phyloP scores from a whole-genome alignment of 805 yeast genomes.

The Metahyphopichia silvanorum region DNA sequence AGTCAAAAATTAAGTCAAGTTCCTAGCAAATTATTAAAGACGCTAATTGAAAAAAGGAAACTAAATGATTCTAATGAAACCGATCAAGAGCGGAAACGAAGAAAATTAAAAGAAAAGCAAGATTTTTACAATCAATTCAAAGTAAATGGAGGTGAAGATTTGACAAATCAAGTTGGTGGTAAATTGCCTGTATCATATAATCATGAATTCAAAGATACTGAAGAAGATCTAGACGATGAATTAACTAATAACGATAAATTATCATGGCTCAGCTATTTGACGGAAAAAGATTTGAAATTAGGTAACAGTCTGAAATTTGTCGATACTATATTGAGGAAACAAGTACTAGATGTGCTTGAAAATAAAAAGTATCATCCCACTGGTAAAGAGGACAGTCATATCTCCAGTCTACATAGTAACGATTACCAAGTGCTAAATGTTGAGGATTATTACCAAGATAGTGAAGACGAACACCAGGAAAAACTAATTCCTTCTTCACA shows the following conservation, averaged over 20 bases:
- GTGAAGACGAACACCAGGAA: slow-evolving; percentile 1
- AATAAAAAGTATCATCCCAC: slow-evolving; percentile 29
- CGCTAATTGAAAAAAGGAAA: slow-evolving; percentile 36
- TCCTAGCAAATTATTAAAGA: slow-evolving; percentile 26
- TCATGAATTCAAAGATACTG: slow-evolving; percentile 18
- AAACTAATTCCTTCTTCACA: slow-evolving; percentile 18
- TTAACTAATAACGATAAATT: slow-evolving; percentile 21
- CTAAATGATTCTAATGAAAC: slow-evolving; percentile 26
- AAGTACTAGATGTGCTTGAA: slow-evolving; percentile 22
- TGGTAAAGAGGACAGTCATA: slow-evolving; percentile 15
- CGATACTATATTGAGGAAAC: slow-evolving; percentile 24
- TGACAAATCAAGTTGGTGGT: not conserved
- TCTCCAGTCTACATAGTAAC: slow-evolving; percentile 22
- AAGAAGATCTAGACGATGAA: slow-evolving; percentile 15
- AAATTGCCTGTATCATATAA: slow-evolving; percentile 3
- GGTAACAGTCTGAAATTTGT: slow-evolving; percentile 37
- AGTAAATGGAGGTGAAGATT: slow-evolving; percentile 16
- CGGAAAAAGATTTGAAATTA: slow-evolving; percentile 27
- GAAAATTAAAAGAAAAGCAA: slow-evolving; percentile 34
- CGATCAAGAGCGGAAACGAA: slow-evolving; percentile 31
- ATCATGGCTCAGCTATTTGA: slow-evolving; percentile 38
- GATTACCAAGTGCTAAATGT: slow-evolving; percentile 27
- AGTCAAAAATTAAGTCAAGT: slow-evolving; percentile 24
- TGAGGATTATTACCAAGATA: slow-evolving; percentile 14
- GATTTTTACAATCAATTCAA: slow-evolving; percentile 38